Conservation (phyloP, 768 basidiomycete genomes). For the Suillus clintonianus region DNA sequence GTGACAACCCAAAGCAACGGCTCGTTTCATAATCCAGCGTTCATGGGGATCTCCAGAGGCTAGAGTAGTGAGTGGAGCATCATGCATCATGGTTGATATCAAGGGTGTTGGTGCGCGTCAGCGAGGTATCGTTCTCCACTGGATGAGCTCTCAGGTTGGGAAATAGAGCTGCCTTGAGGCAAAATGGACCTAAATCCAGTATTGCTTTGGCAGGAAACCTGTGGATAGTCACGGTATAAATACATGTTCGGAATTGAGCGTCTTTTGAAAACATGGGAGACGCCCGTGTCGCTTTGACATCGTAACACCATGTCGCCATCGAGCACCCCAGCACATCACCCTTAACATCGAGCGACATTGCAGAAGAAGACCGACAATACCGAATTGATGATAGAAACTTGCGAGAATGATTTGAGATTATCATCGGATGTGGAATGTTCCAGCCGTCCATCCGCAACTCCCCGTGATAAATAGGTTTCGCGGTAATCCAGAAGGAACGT, state of each 20-base stretch:
- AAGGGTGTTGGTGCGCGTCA: not conserved
- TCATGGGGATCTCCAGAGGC: not conserved
- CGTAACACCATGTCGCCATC: not conserved
- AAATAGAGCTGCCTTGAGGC: not conserved
- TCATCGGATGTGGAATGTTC: constrained; percentile 1
- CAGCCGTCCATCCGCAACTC: not conserved
- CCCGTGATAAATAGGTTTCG: not conserved
- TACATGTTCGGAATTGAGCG: not conserved
- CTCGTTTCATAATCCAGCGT: not conserved
- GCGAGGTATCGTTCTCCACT: not conserved
- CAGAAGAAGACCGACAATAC: not conserved
- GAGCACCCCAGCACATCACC: not conserved
- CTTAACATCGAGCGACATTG: not conserved
- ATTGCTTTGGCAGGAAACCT: not conserved
- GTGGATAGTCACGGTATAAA: constrained; percentile 1
- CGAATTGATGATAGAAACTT: not conserved
- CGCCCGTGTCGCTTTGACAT: not conserved
- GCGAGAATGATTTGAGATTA: constrained; percentile 1
- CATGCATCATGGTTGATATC: not conserved
- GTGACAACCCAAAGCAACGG: not conserved
- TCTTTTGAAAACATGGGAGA: not conserved
- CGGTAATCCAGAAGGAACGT: not conserved
- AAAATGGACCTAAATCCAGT: not conserved
- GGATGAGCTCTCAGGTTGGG: not conserved
- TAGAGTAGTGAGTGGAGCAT: not conserved